phyloP scores from a whole-genome alignment of 257 asterid species.

The Lavandula angustifolia region DNA sequence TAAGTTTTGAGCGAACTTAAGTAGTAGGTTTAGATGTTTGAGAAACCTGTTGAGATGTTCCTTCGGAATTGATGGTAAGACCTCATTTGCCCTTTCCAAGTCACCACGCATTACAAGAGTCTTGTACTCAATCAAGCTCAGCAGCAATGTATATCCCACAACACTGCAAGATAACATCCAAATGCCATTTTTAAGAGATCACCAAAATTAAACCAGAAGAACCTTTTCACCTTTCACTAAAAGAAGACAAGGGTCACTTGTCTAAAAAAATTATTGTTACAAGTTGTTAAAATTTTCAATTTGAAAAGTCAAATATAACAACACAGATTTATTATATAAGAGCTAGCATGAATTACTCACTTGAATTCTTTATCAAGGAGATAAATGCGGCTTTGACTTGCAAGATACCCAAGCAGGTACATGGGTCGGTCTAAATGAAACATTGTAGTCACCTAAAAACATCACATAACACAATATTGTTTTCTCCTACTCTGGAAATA shows the following conservation, averaged over 20 bases:
- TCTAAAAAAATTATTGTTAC: conserved; percentile 1
- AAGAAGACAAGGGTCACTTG: neutral
- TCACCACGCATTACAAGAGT: conserved; percentile 99
- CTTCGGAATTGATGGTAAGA: conserved; percentile 86
- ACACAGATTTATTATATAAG: conserved; percentile 13
- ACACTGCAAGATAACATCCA: conserved; percentile 56
- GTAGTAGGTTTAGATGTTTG: conserved; percentile 8
- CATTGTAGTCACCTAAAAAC: conserved; percentile 87
- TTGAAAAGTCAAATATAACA: conserved; percentile 9
- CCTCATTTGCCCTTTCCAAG: conserved; percentile 80
- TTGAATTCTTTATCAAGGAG: conserved; percentile 97
- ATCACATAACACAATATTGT: conserved; percentile 21
- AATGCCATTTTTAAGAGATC: neutral
- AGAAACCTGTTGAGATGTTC: conserved; percentile 85
- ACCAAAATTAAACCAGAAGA: conserved; percentile 13
- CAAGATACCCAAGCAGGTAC: conserved; percentile 98
- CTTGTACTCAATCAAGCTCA: conserved; percentile 97
- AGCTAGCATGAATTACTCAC: conserved; percentile 52
- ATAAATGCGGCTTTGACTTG: conserved; percentile 88
- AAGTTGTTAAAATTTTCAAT: neutral
- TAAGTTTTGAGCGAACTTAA: neutral
- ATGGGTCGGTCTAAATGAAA: conserved; percentile 96
- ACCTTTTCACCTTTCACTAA: conserved; percentile 20
- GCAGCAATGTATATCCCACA: conserved; percentile 85
- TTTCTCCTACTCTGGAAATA: conserved; percentile 27